Base-by-base conservation (phyloP, 1,139 yeast genomes). In the Candida buenavistaensis region DNA sequence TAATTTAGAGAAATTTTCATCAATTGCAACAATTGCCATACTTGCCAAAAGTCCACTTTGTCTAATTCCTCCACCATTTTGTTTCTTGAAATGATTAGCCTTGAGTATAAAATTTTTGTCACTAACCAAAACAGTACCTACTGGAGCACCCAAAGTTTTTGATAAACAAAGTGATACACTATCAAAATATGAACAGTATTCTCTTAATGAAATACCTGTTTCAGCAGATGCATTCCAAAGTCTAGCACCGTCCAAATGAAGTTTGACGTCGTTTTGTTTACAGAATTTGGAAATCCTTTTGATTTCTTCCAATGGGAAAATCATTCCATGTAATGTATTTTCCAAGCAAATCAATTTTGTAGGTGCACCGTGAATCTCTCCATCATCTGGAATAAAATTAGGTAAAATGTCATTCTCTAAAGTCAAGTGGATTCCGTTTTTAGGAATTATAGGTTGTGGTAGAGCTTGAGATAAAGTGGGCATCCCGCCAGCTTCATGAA, bases 351-450 rank as follows among this genome's bases (percentile, higher is more conserved):
- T 67, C 29, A 70, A 57, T 42, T 67, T 68, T 11, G 75, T 70
- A n/a, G 75, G 75, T 10, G 73, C 72, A 4, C 58, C 58, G 45
- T 70, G 76, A 38, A 69, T 68, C 36, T 70, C 76, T 1, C 74
- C 75, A 40, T 68, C 71, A 41, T 69, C 75, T 1, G 72, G 70
- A n/a, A 67, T 62, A 39, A 56, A 63, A 42, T 61, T 55, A 20
- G 59, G 60, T n/a, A 61, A 38, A 23, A 65, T 55, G 35, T 68
- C 68, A 36, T 65, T 70, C 30, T 64, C 68, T 26, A 68, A 51
- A 2, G 74, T 68, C 41, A 69, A 52, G 43, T 68, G 54, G 14
- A 47, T 39, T 6, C 68, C 70, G 41, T 69, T 69, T 30, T 50
- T 48, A 5, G 75, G 75, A 10, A 45, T 42, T 5, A 69, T 57